phyloP scores from a whole-genome alignment of 2,329 filamentous ascomycete species.

The Thermochaetoides dissita region DNA sequence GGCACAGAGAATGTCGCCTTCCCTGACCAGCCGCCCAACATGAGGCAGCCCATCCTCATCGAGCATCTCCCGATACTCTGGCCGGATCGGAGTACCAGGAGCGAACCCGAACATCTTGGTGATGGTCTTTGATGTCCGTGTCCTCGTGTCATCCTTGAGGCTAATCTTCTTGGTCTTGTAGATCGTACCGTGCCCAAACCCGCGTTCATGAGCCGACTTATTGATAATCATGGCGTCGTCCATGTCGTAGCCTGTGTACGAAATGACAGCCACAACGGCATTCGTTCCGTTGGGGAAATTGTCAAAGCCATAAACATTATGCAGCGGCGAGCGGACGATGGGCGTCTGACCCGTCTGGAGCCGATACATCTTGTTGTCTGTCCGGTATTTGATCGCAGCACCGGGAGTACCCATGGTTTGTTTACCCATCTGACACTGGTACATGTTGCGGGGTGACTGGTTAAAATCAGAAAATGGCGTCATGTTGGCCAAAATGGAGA shows the following conservation, averaged over 20 bases:
- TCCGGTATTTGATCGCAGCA: constrained; percentile 69
- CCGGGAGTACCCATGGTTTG: constrained; percentile 97
- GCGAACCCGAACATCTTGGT: constrained; percentile 86
- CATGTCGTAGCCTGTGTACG: constrained; percentile 99
- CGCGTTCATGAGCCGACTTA: constrained; percentile 89
- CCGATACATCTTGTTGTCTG: constrained; percentile 93
- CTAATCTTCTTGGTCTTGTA: constrained; percentile 95
- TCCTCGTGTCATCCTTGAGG: constrained; percentile 64
- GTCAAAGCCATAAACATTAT: constrained; percentile 93
- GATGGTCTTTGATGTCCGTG: constrained; percentile 52
- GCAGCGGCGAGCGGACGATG: constrained; percentile 76
- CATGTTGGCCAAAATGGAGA: constrained; percentile 96
- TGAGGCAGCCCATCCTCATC: constrained; percentile 80
- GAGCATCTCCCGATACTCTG: constrained; percentile 55
- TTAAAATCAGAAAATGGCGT: constrained; percentile 98
- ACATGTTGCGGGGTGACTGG: constrained; percentile 98
- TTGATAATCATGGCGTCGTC: constrained; percentile 99
- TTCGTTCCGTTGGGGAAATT: constrained; percentile 97
- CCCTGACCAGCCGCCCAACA: constrained; percentile 61
- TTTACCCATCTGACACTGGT: constrained; percentile 98
- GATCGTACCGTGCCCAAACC: constrained; percentile 88
- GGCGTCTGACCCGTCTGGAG: constrained; percentile 93
- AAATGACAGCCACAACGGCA: constrained; percentile 91
- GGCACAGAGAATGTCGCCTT: constrained; percentile 75
- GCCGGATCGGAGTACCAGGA: constrained; percentile 57